Evolutionary conservation across 139 green algal genomes (phyloP).

Genomic region (Picochlorum sp.): DNA sequence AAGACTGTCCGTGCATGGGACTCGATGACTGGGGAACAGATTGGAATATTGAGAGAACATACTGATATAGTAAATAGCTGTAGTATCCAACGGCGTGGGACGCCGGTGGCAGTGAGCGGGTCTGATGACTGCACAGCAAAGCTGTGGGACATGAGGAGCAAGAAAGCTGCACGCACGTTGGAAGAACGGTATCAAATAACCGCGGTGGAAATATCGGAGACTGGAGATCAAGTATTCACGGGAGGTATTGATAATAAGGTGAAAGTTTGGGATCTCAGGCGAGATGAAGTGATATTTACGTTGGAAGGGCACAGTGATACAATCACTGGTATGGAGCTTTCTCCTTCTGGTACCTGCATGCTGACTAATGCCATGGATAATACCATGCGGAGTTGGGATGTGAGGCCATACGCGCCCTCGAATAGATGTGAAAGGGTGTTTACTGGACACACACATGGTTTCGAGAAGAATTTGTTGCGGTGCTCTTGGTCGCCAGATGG

Average conservation of each 20-base stretch:
- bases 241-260: constrained; percentile 81
- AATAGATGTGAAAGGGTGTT: constrained; percentile 69
- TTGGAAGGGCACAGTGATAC: constrained; percentile 65
- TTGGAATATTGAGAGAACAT: constrained; percentile 86
- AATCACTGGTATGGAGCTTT: constrained; percentile 75
- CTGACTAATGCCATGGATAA: constrained; percentile 95
- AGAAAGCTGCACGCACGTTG: constrained; percentile 61
- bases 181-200: constrained; percentile 63
- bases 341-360: constrained; percentile 73
- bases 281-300: constrained; percentile 40
- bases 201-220: constrained; percentile 67
- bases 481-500: constrained; percentile 86
- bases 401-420: constrained; percentile 77
- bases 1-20: constrained; percentile 77
- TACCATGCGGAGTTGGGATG: constrained; percentile 76
- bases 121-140: constrained; percentile 78
- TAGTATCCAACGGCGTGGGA: constrained; percentile 51
- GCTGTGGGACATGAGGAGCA: constrained; percentile 83
- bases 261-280: constrained; percentile 80
- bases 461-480: constrained; percentile 84
- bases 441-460: constrained; percentile 74
- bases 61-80: constrained; percentile 83
- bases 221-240: constrained; percentile 71
- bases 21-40: constrained; percentile 40
- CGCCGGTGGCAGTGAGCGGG: constrained; percentile 67